Evolutionary conservation across 805 yeast species (phyloP).

Genomic region (Saccharomycopsis schoenii): DNA sequence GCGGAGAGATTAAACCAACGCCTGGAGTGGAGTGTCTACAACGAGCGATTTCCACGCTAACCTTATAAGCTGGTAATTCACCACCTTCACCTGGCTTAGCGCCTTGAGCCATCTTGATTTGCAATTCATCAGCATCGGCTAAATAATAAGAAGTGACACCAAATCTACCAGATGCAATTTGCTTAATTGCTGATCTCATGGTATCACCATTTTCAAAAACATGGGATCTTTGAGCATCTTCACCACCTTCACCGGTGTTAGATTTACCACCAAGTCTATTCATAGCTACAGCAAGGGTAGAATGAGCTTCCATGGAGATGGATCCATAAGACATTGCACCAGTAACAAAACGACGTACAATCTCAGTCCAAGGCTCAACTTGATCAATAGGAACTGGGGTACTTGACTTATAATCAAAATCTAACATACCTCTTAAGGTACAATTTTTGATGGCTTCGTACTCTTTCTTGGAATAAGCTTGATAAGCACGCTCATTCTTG

Average conservation of each 20-base stretch:
- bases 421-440: constrained; percentile 88
- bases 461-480: constrained; percentile 80
- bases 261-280: constrained; percentile 96
- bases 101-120: constrained; percentile 98
- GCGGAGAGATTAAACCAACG: constrained; percentile 95
- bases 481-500: constrained; percentile 89
- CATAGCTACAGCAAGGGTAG: constrained; percentile 97
- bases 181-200: constrained; percentile 98
- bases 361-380: constrained; percentile 99
- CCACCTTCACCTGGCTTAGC: constrained; percentile 99
- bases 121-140: constrained; percentile 94
- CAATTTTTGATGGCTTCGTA: constrained; percentile 86
- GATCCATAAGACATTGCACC: constrained; percentile 99
- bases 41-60: constrained; percentile 76
- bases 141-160: constrained; percentile 94
- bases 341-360: constrained; percentile 94
- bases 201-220: constrained; percentile 85
- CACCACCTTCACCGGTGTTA: constrained; percentile 99
- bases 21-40: constrained; percentile 96
- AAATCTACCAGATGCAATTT: constrained; percentile 94
- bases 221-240: constrained; percentile 82
- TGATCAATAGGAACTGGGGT: constrained; percentile 87
- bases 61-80: constrained; percentile 93
- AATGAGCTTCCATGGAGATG: constrained; percentile 96
- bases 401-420: constrained; percentile 69